Conservation (phyloP, 139 green algal species). For the Picochlorum sp. region DNA sequence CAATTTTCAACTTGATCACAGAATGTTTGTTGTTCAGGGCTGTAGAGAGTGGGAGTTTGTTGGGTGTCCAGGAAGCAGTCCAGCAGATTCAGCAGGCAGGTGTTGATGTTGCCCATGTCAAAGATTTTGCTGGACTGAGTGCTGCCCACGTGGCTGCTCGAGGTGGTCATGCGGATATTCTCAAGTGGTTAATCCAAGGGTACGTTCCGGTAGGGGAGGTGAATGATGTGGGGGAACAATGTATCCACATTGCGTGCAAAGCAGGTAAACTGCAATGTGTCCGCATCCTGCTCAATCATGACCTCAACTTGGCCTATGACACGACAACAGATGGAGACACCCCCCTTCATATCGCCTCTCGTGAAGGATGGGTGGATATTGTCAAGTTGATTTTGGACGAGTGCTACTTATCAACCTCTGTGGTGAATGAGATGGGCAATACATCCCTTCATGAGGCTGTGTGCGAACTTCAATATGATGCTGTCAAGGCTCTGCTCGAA, state of each 20-base stretch:
- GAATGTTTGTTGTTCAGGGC: neutral
- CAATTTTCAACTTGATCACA: neutral
- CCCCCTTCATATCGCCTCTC: constrained; percentile 2
- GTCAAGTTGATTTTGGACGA: neutral
- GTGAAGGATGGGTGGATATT: constrained; percentile 7
- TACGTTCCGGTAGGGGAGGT: neutral
- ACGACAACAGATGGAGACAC: constrained; percentile 5
- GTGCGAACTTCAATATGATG: neutral
- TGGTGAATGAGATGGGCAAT: neutral
- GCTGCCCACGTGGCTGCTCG: constrained; percentile 3
- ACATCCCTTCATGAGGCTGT: constrained; percentile 8
- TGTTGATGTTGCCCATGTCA: neutral
- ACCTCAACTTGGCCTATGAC: neutral
- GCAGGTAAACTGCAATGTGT: constrained; percentile 3
- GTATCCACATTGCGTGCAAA: neutral
- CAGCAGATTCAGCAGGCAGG: too few relatives aligned
- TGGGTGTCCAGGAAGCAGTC: neutral
- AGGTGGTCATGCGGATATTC: constrained; percentile 4
- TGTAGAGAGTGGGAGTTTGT: neutral
- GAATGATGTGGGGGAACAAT: constrained; percentile 1
- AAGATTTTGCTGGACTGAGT: constrained; percentile 1
- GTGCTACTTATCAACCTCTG: neutral
- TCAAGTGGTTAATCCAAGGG: neutral
- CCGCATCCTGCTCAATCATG: neutral
- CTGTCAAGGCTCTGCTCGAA: constrained; percentile 1